Percentiles rank a stretch among this genome's conserved stretches.
Conservation (phyloP, 208 protist genomes). For the Crithidia thermophila region DNA sequence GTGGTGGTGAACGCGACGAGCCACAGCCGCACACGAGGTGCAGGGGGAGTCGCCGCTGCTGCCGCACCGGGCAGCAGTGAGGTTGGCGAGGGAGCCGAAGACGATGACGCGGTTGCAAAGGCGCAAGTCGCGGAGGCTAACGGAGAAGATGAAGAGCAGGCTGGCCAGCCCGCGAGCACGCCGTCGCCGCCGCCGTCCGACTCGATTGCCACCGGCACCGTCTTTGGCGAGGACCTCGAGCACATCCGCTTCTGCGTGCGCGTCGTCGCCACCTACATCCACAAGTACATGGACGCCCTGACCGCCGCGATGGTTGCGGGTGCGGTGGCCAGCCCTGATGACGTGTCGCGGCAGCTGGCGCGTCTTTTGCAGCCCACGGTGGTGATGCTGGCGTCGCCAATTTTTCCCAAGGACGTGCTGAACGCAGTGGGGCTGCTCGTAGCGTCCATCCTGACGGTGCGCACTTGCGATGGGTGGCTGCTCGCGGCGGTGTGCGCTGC, state of each 20-base stretch:
- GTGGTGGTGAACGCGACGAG: constrained; percentile 59
- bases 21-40: constrained; percentile 4
- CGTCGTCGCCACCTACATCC: constrained; percentile 80
- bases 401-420: constrained; percentile 89
- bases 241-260: constrained; percentile 85
- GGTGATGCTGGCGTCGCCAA: constrained; percentile 63
- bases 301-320: constrained; percentile 14
- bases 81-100: not conserved
- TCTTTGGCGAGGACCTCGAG: constrained; percentile 85
- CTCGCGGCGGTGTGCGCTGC: constrained; percentile 50
- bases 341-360: constrained; percentile 34
- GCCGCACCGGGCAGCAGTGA: not conserved
- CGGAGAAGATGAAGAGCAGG: not conserved
- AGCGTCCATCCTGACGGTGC: constrained; percentile 72
- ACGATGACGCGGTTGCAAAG: not conserved
- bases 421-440: constrained; percentile 85
- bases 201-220: constrained; percentile 14
- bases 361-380: constrained; percentile 52
- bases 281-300: constrained; percentile 72
- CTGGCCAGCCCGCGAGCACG: not conserved
- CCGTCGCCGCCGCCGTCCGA: not conserved
- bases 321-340: not conserved
- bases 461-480: constrained; percentile 49
- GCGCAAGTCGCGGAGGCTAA: not conserved
- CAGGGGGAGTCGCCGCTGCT: not conserved